Base-by-base conservation (phyloP, 345 rosid genomes). In the Populus tremula region DNA sequence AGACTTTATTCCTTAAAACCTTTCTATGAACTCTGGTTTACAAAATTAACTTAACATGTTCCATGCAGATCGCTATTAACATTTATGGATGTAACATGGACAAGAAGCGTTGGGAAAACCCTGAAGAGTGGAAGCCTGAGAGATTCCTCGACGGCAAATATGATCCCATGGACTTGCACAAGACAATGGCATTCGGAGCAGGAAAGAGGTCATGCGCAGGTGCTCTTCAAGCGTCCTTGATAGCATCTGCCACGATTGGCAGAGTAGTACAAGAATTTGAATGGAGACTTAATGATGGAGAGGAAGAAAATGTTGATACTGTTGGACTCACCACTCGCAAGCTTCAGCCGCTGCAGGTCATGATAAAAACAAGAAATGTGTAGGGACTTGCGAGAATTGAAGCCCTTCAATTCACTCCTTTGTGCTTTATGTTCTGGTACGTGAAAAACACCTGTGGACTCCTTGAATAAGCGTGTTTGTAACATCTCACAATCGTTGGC, bases 171-270 rank as follows among this genome's bases (percentile, higher is more conserved):
- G 96, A 93, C 75, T 75, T 93, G 76, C 82, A 91, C 83, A 91
- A 92, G 88, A 96, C 97, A 16, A 91, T 92, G 97, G 99, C 97
- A 0, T 96, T 96, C 39, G 99, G 99, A 66, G 90, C 91, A 0
- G 98, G 98, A 49, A 96, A 87, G 78, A 89, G 93, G 81, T 85
- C 75, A 8, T 92, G 99, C 38, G 94, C 97, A 2, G 98, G 97
- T 50, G 84, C 94, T 41, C 89, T 90, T 29, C 92, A 91, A 82
- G 98, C 98, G 3, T 85, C 80, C 75, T 64, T 88, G 45, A 80
- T 93, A 65, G 84, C 83, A 23, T 89, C 92, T 49, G 74, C 86
- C 1, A 83, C 93, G 1, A 88, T 95, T 21, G 96, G 94, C 25
- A 87, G 94, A 78, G 81, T 90, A 73, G 92, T 90, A 7, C 96